phyloP scores from a whole-genome alignment of 108 stramenopile species.

The Fragilariopsis cylindrus region DNA sequence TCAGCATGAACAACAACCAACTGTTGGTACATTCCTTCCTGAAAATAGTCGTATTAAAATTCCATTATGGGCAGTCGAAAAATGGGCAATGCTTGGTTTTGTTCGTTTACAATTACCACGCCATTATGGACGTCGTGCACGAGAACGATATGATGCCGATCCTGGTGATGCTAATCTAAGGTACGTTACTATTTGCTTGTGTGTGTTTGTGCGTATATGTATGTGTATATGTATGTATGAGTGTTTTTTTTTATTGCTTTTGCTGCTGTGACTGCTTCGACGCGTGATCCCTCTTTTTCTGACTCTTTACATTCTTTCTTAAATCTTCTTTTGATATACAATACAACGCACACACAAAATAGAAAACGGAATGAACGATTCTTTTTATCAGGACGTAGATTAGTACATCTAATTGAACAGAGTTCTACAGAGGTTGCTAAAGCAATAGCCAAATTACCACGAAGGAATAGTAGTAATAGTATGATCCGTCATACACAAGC shows the following conservation, averaged over 20 bases:
- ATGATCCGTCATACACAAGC: conserved; percentile 31
- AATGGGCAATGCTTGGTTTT: conserved; percentile 76
- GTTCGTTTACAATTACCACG: conserved; percentile 59
- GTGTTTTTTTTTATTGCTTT: not conserved
- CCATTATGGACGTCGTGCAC: conserved; percentile 62
- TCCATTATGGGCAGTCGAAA: conserved; percentile 79
- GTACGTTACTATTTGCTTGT: conserved; percentile 30
- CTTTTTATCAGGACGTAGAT: conserved; percentile 51
- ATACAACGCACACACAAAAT: not conserved
- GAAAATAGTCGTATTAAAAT: conserved; percentile 67
- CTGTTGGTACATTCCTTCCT: conserved; percentile 28
- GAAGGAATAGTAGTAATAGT: conserved; percentile 8
- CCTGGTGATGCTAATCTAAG: conserved; percentile 63
- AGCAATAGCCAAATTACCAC: conserved; percentile 27
- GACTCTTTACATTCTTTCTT: not conserved
- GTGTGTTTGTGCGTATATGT: not conserved
- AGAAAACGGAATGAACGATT: conserved; percentile 70
- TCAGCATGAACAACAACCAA: not conserved
- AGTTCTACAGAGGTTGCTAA: conserved; percentile 38
- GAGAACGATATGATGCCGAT: conserved; percentile 76
- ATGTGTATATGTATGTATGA: not conserved
- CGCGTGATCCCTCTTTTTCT: not conserved
- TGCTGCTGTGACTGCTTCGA: not conserved
- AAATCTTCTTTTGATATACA: not conserved
- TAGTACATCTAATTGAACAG: conserved; percentile 53